Percentiles rank a stretch among this genome's conserved stretches.
Evolutionary conservation across 306 rosid genomes (phyloP).

Genomic region (Prunus davidiana): DNA sequence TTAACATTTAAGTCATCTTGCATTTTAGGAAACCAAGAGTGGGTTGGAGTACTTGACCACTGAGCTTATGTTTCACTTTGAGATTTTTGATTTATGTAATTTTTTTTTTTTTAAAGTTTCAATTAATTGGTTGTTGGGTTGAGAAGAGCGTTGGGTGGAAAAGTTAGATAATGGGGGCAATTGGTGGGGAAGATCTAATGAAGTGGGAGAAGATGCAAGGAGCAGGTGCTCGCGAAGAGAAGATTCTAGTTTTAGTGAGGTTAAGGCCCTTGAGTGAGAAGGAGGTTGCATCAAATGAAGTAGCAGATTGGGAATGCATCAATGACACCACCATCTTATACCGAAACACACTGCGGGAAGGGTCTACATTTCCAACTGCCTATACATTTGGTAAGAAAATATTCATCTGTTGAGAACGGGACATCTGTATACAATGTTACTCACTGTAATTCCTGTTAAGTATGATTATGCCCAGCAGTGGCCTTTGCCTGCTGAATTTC

Average conservation of each 20-base stretch:
- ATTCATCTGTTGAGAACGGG: constrained; percentile 4
- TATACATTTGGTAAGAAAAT: constrained; percentile 80
- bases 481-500: background rate
- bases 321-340: constrained; percentile 84
- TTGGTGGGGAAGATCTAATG: constrained; percentile 68
- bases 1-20: constrained; percentile 31
- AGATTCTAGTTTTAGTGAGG: constrained; percentile 87
- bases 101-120: constrained; percentile 8
- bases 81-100: constrained; percentile 25
- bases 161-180: constrained; percentile 74
- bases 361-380: constrained; percentile 95
- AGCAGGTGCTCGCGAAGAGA: constrained; percentile 69
- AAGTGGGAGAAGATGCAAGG: constrained; percentile 92
- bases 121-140: constrained; percentile 33
- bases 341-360: constrained; percentile 90
- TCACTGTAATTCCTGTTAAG: constrained; percentile 10
- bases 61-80: constrained; percentile 24
- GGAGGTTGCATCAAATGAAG: constrained; percentile 67
- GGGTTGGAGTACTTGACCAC: constrained; percentile 11
- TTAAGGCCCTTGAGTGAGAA: constrained; percentile 86
- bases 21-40: constrained; percentile 38
- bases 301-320: constrained; percentile 97
- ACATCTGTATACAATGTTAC: constrained; percentile 10
- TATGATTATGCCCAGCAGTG: background rate
- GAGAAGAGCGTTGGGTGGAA: constrained; percentile 17